Percentiles rank a stretch among this genome's conserved stretches.
Conservation (phyloP, 768 basidiomycete genomes). For the Tylopilus sp. region DNA sequence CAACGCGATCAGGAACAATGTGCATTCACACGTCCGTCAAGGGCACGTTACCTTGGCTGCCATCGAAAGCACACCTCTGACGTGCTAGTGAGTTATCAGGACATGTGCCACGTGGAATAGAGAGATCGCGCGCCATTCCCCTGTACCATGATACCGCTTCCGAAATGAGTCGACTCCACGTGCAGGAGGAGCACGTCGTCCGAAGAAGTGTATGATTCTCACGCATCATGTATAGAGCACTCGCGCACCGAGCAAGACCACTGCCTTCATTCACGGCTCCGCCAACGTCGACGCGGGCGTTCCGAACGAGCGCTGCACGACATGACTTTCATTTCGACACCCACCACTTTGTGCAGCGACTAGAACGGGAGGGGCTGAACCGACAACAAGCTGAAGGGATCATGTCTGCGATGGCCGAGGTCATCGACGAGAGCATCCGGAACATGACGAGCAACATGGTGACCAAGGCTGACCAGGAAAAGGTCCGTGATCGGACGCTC, state of each 20-base stretch:
- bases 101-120: no score
- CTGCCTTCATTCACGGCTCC: neutral
- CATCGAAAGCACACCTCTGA: no score
- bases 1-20: no score
- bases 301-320: constrained; percentile 29
- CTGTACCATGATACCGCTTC: no score
- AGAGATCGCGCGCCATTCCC: no score
- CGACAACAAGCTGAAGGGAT: constrained; percentile 94
- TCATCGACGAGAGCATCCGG: constrained; percentile 93
- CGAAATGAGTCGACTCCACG: no score
- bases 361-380: constrained; percentile 86
- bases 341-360: constrained; percentile 87
- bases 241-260: constrained; percentile 6
- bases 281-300: constrained; percentile 12
- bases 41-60: no score
- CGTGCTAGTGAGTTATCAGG: no score
- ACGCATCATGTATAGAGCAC: constrained; percentile 19
- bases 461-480: constrained; percentile 93
- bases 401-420: constrained; percentile 95
- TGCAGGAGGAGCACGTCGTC: no score
- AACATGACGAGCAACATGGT: constrained; percentile 98
- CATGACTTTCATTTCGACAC: constrained; percentile 88
- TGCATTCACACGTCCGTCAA: no score
- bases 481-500: constrained; percentile 48
- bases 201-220: constrained; percentile 6